Evolutionary conservation across 1,284 basidiomycete genomes (phyloP).

Genomic region (Tilletia caries): DNA sequence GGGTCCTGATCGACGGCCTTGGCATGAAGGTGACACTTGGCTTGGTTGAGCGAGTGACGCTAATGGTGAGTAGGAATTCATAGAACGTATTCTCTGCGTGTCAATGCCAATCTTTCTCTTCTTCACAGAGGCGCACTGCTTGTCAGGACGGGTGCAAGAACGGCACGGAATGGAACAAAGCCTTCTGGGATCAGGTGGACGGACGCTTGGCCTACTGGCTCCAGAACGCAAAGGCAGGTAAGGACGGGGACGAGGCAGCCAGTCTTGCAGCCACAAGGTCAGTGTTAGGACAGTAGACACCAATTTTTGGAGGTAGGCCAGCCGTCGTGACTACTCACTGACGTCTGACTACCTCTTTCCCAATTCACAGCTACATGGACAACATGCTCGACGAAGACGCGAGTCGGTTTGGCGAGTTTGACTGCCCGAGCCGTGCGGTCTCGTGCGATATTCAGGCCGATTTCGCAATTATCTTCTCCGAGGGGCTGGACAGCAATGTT

Average conservation of each 20-base stretch:
- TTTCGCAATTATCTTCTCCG: too few species aligned
- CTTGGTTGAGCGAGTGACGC: not conserved
- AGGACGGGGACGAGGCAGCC: not conserved
- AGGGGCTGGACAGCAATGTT: too few species aligned
- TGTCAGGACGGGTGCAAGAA: not conserved
- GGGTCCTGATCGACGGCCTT: not conserved
- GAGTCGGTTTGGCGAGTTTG: too few species aligned
- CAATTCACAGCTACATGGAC: not conserved
- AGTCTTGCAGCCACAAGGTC: not conserved
- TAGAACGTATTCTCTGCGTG: not conserved
- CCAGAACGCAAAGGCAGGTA: not conserved
- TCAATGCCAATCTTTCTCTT: not conserved
- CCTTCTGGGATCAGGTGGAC: not conserved
- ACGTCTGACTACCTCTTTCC: too few species aligned
- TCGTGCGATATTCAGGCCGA: too few species aligned
- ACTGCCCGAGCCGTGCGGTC: too few species aligned
- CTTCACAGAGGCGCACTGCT: too few species aligned
- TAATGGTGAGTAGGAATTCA: not conserved
- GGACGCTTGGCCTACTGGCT: not conserved
- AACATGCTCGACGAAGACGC: not conserved
- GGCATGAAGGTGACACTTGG: not conserved
- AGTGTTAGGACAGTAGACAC: not conserved
- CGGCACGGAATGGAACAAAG: not conserved
- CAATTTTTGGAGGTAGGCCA: not conserved
- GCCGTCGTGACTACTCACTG: not conserved